A percentile compares a stretch with the other conserved stretches of the same genome.
phyloP scores from a whole-genome alignment of 805 yeast species.

The Saccharomycopsis fermentans region DNA sequence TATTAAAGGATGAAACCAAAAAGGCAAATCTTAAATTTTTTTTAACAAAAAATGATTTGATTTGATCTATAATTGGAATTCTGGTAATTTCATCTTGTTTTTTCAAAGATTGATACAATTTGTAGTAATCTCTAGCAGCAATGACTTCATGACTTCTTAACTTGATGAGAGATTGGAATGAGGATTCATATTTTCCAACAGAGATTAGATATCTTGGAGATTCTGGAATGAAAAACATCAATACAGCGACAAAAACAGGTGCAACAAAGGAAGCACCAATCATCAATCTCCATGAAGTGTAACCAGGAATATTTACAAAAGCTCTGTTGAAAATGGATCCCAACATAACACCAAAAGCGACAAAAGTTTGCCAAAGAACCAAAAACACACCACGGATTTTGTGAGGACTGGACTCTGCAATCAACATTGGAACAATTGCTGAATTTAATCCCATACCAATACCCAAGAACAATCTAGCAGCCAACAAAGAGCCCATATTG shows the following conservation, averaged over 20 bases:
- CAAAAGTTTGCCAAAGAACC: constrained; percentile 67
- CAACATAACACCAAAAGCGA: constrained; percentile 61
- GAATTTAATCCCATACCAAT: constrained; percentile 59
- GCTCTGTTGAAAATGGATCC: constrained; percentile 54
- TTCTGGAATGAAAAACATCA: constrained; percentile 52
- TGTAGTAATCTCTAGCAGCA: constrained; percentile 59
- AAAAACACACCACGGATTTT: constrained; percentile 52
- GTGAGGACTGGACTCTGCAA: constrained; percentile 52
- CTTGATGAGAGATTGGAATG: constrained; percentile 37
- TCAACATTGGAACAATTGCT: constrained; percentile 56
- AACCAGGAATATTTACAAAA: constrained; percentile 36
- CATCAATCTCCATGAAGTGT: constrained; percentile 56
- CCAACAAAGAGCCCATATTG: constrained; percentile 49
- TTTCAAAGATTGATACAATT: constrained; percentile 41
- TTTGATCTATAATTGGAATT: constrained; percentile 30
- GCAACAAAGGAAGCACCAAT: constrained; percentile 54
- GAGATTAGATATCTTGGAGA: constrained; percentile 63
- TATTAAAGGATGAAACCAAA: constrained; percentile 38
- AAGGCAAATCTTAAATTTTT: constrained; percentile 43
- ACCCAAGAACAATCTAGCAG: constrained; percentile 52
- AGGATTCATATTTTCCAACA: constrained; percentile 37
- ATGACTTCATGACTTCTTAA: constrained; percentile 39
- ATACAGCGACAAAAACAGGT: constrained; percentile 40
- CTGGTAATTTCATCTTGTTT: constrained; percentile 36
- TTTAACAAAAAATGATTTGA: constrained; percentile 33